Percentiles rank a stretch among this genome's conserved stretches.
Conservation (phyloP, 805 yeast genomes). For the Myxozyma lipomycoides region DNA sequence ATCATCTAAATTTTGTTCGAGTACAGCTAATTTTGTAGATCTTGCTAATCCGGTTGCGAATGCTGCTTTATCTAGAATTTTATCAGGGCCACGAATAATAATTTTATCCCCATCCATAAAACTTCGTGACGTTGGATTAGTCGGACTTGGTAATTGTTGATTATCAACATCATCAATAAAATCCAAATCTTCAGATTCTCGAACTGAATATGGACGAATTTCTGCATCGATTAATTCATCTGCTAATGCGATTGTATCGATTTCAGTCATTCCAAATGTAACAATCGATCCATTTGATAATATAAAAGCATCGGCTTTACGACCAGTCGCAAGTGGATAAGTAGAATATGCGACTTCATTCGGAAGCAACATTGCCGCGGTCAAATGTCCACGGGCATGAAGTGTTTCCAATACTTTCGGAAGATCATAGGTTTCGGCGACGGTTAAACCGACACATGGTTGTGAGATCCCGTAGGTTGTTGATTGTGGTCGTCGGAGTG, state of each 20-base stretch:
- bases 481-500: conserved; percentile 20
- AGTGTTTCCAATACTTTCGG: conserved; percentile 42
- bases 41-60: conserved; percentile 84
- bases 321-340: conserved; percentile 37
- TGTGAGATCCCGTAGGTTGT: not conserved
- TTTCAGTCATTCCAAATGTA: conserved; percentile 76
- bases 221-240: conserved; percentile 46
- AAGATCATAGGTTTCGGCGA: conserved; percentile 59
- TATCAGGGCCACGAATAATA: conserved; percentile 52
- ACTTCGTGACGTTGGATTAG: conserved; percentile 32
- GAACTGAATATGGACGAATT: conserved; percentile 44
- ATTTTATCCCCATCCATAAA: conserved; percentile 67
- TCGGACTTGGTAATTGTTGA: not conserved
- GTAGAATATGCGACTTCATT: conserved; percentile 63
- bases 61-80: conserved; percentile 74
- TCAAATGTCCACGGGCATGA: conserved; percentile 38
- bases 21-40: conserved; percentile 76
- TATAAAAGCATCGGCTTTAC: conserved; percentile 55
- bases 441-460: conserved; percentile 22
- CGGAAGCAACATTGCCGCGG: conserved; percentile 48
- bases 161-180: conserved; percentile 46
- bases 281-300: conserved; percentile 75
- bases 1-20: conserved; percentile 68
- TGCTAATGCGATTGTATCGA: conserved; percentile 38
- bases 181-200: conserved; percentile 86